Conservation (phyloP, 2,329 filamentous ascomycete genomes). For the Hypoxylon sp. region DNA sequence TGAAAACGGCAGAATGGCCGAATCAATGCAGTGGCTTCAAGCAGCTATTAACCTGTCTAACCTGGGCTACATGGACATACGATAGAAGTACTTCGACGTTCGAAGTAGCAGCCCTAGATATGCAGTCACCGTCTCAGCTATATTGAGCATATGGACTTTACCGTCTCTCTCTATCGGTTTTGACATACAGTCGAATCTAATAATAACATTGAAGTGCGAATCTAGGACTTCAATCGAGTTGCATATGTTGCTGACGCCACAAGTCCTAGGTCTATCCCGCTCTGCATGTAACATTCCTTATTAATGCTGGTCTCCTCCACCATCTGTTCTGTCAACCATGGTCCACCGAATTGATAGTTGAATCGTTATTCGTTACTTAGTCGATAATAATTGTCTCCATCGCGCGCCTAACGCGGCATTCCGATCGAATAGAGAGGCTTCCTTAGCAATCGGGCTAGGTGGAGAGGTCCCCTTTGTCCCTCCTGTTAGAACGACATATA, state of each 20-base stretch:
- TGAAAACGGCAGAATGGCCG: constrained; percentile 11
- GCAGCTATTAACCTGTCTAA: background rate
- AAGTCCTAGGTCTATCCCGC: background rate
- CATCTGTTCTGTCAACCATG: background rate
- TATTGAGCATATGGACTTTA: background rate
- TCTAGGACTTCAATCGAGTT: background rate
- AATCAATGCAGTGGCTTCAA: constrained; percentile 21
- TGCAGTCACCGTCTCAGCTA: background rate
- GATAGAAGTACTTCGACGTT: background rate
- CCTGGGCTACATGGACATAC: background rate
- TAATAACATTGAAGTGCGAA: constrained; percentile 4
- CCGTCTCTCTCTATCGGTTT: background rate
- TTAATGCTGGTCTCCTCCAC: background rate
- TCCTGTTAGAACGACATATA: background rate
- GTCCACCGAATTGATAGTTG: background rate
- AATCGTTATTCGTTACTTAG: background rate
- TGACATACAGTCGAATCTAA: background rate
- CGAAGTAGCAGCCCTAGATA: background rate
- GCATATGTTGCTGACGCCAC: background rate
- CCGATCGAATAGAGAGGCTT: background rate
- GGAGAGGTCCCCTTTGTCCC: background rate
- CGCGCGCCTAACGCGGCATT: background rate
- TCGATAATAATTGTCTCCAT: background rate
- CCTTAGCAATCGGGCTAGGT: background rate
- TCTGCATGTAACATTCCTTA: constrained; percentile 2